phyloP scores from a whole-genome alignment of 768 basidiomycete species.

The Phallus indusiatus region DNA sequence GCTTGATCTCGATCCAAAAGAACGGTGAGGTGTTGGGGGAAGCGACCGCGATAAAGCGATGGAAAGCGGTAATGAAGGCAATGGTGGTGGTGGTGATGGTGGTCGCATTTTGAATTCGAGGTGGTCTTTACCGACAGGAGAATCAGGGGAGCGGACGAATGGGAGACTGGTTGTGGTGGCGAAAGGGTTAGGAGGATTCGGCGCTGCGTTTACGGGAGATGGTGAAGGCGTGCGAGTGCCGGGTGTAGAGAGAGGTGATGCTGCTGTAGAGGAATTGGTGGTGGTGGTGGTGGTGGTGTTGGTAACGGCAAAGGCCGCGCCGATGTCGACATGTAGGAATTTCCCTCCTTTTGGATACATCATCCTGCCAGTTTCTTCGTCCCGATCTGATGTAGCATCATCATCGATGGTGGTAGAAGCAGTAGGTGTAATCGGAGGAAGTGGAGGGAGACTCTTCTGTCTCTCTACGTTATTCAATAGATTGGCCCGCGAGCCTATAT shows the following conservation, averaged over 20 bases:
- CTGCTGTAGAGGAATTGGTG: too few relatives aligned
- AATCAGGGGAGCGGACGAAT: background rate
- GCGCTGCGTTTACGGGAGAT: background rate
- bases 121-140: background rate
- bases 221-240: background rate
- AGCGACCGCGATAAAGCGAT: background rate
- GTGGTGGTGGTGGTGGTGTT: too few relatives aligned
- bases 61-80: background rate
- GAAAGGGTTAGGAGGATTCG: background rate
- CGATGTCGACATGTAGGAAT: too few relatives aligned
- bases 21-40: background rate
- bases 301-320: too few relatives aligned
- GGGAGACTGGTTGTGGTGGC: background rate
- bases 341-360: too few relatives aligned
- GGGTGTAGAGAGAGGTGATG: too few relatives aligned
- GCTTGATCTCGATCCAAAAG: background rate
- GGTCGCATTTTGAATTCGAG: background rate
- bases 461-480: background rate
- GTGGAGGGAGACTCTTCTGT: background rate
- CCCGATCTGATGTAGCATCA: background rate
- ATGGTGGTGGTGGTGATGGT: too few relatives aligned
- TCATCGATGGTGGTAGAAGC: background rate
- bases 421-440: background rate
- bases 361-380: too few relatives aligned
- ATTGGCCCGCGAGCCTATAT: constrained; percentile 2